phyloP scores from a whole-genome alignment of 2,329 filamentous ascomycete species.

The Ophiosphaerella herpotricha region DNA sequence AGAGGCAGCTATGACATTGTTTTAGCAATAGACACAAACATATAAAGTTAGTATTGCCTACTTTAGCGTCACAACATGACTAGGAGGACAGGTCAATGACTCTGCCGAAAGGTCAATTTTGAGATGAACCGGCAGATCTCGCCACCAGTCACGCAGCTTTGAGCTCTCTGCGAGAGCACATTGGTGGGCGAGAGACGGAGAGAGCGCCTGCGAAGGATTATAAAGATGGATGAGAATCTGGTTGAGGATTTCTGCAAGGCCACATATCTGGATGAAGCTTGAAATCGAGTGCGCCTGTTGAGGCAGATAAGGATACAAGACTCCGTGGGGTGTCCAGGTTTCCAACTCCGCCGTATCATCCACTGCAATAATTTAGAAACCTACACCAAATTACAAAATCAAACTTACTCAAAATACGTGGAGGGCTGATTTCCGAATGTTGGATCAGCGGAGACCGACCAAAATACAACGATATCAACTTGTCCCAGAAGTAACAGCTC shows the following conservation, averaged over 20 bases:
- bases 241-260: slow-evolving; percentile 13
- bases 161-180: slow-evolving; percentile 5
- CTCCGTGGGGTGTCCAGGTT: slow-evolving; percentile 11
- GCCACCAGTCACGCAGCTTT: slow-evolving; percentile 13
- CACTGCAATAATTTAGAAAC: slow-evolving; percentile 4
- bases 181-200: slow-evolving; percentile 3
- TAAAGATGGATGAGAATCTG: slow-evolving; percentile 11
- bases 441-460: slow-evolving; percentile 12
- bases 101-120: slow-evolving; percentile 8
- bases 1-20: slow-evolving; percentile 6
- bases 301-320: slow-evolving; percentile 5
- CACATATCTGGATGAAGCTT: slow-evolving; percentile 15
- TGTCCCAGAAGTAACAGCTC: slow-evolving; percentile 21
- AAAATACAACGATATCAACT: slow-evolving; percentile 15
- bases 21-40: neutral
- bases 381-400: neutral
- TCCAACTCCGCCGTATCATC: slow-evolving; percentile 17
- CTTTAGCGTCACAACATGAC: slow-evolving; percentile 14
- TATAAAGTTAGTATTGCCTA: neutral
- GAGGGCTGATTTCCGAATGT: slow-evolving; percentile 12
- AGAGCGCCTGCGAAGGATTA: slow-evolving; percentile 4
- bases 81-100: slow-evolving; percentile 9
- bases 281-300: slow-evolving; percentile 14
- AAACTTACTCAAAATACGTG: slow-evolving; percentile 9
- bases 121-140: slow-evolving; percentile 11